Base-by-base conservation (phyloP, 2,329 filamentous ascomycete genomes). In the Coniosporium tulheliwenetii region DNA sequence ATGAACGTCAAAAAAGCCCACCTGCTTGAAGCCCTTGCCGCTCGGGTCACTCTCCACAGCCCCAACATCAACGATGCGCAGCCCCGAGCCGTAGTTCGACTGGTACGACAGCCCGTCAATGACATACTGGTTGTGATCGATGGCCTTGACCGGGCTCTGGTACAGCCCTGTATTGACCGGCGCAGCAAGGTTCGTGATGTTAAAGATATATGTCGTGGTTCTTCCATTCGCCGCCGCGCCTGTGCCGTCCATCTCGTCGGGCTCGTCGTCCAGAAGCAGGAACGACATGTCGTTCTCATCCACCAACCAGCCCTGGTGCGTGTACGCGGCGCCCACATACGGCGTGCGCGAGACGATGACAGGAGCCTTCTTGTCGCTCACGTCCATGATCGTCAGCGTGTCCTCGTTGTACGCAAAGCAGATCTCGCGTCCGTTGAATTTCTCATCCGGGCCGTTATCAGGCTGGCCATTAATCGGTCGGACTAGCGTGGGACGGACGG, bases 401-500 rank as follows among this genome's bases (percentile, higher is more conserved):
- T 70, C 65, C 45, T 70, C 69, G 52, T 72, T 71, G 61, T 71
- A 73, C 31, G 66, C 67, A 49, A 71, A 72, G 63, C 71, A 75
- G 48, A 75, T 71, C 41, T 75, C 68, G 2, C 56, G 59, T 16
- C 65, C 68, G 3, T 56, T 52, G 51, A 67, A 75, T 16, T 59
- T 49, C 16, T 53, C 55, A 44, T 73, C 65, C 1, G 71, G 70
- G 0, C 71, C 71, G 7, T 60, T 63, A 56, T 72, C 57, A 52
- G 73, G 77, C 54, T 77, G 72, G 2, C 73, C 73, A 47, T 77
- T 73, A n/a, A n/a, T n/a, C n/a, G n/a, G n/a, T n/a, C n/a, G n/a
- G n/a, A n/a, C n/a, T n/a, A n/a, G n/a, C n/a, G 52, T 77, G 73
- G n/a, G n/a, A n/a, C n/a, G n/a, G n/a, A n/a, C n/a, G n/a, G n/a